Conservation (phyloP, 2,329 filamentous ascomycete genomes). For the Dactylonectria macrodidyma region DNA sequence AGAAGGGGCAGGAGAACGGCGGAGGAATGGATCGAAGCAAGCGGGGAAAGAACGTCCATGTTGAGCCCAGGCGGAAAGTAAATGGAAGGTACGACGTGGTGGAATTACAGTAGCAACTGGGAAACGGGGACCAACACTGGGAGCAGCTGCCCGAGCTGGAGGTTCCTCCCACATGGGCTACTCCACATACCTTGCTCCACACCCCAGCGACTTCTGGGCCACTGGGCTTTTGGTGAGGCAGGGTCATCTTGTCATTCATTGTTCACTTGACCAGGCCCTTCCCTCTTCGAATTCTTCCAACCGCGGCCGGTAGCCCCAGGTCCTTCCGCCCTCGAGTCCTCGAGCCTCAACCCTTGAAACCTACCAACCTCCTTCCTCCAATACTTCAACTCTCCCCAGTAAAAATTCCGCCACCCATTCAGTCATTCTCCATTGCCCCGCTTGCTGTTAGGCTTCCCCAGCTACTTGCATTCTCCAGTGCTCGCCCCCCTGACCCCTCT, state of each 20-base stretch:
- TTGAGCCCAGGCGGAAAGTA: not conserved
- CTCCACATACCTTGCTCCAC: conserved; percentile 26
- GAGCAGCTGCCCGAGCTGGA: conserved; percentile 1
- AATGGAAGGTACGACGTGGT: not conserved
- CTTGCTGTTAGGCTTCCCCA: not conserved
- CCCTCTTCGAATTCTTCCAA: not conserved
- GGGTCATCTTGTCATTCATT: conserved; percentile 21
- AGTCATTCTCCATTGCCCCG: not conserved
- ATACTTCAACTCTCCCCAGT: conserved; percentile 9
- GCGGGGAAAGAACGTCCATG: conserved; percentile 20
- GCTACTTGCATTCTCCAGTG: not conserved
- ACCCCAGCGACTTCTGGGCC: conserved; percentile 5
- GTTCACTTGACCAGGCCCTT: conserved; percentile 20
- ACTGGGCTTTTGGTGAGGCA: conserved; percentile 11
- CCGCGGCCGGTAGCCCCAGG: not conserved
- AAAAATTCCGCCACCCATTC: not conserved
- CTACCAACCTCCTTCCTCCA: not conserved
- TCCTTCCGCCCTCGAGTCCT: conserved; percentile 12
- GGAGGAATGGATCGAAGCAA: conserved; percentile 21
- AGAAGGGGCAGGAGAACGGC: conserved; percentile 24
- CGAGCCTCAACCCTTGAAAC: not conserved
- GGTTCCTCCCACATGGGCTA: not conserved
- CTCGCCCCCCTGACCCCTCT: conserved; percentile 2
- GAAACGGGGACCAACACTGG: not conserved
- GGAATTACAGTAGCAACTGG: too few relatives aligned